Evolutionary conservation across 179 eudicot genomes (phyloP).

Genomic region (Vitellaria paradoxa): DNA sequence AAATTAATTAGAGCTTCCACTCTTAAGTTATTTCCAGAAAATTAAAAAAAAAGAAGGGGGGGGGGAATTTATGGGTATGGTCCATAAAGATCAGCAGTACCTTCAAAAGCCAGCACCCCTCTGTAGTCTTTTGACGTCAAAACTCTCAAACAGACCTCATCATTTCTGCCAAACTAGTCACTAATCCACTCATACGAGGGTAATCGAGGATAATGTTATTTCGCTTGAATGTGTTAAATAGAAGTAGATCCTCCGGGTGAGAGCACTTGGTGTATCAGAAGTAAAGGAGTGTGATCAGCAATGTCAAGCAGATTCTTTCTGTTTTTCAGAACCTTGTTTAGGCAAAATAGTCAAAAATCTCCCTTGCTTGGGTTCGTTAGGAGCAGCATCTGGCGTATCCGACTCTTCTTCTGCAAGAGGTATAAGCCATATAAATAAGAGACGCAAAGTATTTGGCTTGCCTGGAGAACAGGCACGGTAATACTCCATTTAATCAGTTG

Average conservation of each 20-base stretch:
- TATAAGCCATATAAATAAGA: neutral
- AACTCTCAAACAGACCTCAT: neutral
- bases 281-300: neutral
- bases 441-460: neutral
- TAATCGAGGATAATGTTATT: neutral
- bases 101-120: conserved; percentile 4
- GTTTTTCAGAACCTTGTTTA: conserved; percentile 34
- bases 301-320: neutral
- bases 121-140: neutral
- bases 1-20: neutral
- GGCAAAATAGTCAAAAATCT: conserved; percentile 50
- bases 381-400: conserved; percentile 50
- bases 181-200: neutral
- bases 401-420: conserved; percentile 51
- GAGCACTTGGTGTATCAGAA: neutral
- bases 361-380: conserved; percentile 43
- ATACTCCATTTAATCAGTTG: neutral
- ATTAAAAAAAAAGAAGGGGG: neutral
- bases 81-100: neutral
- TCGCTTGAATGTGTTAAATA: neutral
- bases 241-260: too few relatives aligned
- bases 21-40: neutral
- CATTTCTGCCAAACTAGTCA: neutral
- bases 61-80: neutral
- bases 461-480: neutral